Evolutionary conservation across 2,329 filamentous ascomycete genomes (phyloP), one percentile per base, ranked within the genome.

Genomic region (Capronia coronata): DNA sequence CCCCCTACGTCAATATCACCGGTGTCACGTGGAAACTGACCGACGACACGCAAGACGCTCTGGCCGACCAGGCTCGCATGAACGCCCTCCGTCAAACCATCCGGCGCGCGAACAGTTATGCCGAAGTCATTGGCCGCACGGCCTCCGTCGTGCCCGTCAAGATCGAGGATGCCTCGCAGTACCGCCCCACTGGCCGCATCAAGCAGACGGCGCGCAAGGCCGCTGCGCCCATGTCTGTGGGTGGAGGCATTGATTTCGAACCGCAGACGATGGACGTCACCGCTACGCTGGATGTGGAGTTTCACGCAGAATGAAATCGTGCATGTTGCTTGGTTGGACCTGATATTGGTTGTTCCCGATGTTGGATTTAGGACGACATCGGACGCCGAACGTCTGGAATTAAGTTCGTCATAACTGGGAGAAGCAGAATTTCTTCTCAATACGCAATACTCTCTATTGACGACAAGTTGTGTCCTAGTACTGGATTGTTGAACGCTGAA

Each of bases 1-100:
- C 56, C 22, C 49, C 54, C 2, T 57, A 51, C 25, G 60, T 64
- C 13, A 55, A 60, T 11, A 57, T 64, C 9, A 35, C 47, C 8
- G 46, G 54, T 1, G 56, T 63, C 14, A 46, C 57, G 7, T 65
- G 63, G 62, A 48, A 51, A 32, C 47, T 65, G 42, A 62, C 53
- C 2, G 59, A 64, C 2, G 56, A 48, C 11, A 63, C 55, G 1
- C 35, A 54, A 37, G 48, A 52, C 13, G 25, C 27, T 8, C 41
- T 64, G 9, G 47, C 52, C 18, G 60, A 58, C 1, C 47, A 62
- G 13, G 52, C 55, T 11, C 56, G 60, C 11, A 56, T 57, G 35
- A 25, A 51, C 49, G 62, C 62, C 7, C 43, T 65, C 18, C 49
- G 45, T 2, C 54, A 64, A 25, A 62, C 63, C 2, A 52, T 65